Evolutionary conservation across 2,329 filamentous ascomycete genomes (phyloP).

Genomic region (Arthrinium phaeospermum): DNA sequence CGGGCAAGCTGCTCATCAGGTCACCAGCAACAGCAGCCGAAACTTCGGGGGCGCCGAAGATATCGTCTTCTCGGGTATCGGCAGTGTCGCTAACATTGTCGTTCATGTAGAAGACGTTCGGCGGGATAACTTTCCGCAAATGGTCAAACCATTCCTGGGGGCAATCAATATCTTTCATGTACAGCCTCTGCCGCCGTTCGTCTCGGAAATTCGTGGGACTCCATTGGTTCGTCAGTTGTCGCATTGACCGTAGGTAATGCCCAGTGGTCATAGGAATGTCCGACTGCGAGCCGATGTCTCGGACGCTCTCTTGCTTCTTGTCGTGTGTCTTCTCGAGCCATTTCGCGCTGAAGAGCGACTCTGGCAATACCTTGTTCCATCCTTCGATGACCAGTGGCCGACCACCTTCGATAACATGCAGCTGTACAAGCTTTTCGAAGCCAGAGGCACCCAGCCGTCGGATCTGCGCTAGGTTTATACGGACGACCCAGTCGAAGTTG

Average conservation of each 20-base stretch:
- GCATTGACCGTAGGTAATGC: constrained; percentile 90
- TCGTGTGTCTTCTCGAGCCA: constrained; percentile 84
- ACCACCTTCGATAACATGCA: constrained; percentile 84
- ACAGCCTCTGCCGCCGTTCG: constrained; percentile 81
- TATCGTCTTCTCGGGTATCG: constrained; percentile 48
- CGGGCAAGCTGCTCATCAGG: constrained; percentile 89
- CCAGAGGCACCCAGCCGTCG: constrained; percentile 75
- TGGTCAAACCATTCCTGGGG: constrained; percentile 85
- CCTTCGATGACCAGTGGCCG: constrained; percentile 91
- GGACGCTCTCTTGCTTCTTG: constrained; percentile 84
- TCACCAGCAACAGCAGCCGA: constrained; percentile 79
- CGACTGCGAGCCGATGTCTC: constrained; percentile 75
- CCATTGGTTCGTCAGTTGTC: constrained; percentile 83
- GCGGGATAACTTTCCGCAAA: constrained; percentile 77
- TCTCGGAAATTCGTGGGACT: constrained; percentile 77
- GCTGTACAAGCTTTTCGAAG: constrained; percentile 83
- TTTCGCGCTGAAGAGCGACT: constrained; percentile 75
- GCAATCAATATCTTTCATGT: constrained; percentile 97
- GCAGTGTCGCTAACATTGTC: constrained; percentile 63
- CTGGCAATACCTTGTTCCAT: constrained; percentile 78
- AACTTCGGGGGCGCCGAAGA: constrained; percentile 55
- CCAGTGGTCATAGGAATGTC: constrained; percentile 85
- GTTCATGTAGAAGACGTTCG: constrained; percentile 88
- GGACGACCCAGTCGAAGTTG: constrained; percentile 87
- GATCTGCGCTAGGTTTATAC: constrained; percentile 80